Evolutionary conservation across 2,329 filamentous ascomycete species (phyloP).

Genomic region (Neoscytalidium dimidiatum): DNA sequence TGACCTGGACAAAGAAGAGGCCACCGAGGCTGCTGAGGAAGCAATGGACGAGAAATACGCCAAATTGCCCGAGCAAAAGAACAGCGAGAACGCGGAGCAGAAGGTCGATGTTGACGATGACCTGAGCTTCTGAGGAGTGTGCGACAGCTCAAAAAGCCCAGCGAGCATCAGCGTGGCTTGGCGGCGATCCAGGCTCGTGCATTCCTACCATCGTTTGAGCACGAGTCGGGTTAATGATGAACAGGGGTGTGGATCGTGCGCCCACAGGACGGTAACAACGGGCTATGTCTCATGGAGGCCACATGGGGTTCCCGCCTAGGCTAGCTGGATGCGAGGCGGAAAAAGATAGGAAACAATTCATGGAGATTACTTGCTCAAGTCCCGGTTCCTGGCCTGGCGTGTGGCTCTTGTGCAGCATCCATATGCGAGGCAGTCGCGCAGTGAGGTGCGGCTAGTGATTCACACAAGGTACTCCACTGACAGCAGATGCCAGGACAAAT

Average conservation of each 20-base stretch:
- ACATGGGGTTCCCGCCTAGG: not conserved
- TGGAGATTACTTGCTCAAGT: not conserved
- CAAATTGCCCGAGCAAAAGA: not conserved
- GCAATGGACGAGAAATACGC: not conserved
- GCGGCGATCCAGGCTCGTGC: not conserved
- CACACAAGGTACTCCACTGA: not conserved
- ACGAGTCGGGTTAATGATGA: not conserved
- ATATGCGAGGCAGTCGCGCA: not conserved
- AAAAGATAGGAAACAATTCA: not conserved
- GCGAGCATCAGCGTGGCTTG: not conserved
- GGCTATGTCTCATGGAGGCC: no score
- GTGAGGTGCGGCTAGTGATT: not conserved
- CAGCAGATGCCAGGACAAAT: not conserved
- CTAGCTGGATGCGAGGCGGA: not conserved
- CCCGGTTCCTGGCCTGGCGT: no score
- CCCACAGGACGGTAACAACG: not conserved
- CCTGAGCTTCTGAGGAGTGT: not conserved
- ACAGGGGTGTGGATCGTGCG: not conserved
- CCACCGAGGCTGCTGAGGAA: not conserved
- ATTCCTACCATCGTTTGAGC: not conserved
- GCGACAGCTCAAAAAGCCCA: no score
- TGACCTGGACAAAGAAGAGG: not conserved
- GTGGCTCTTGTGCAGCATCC: not conserved
- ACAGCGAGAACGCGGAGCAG: not conserved
- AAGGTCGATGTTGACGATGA: not conserved